phyloP scores from a whole-genome alignment of 2,329 filamentous ascomycete species.

The Apiospora phragmitis region DNA sequence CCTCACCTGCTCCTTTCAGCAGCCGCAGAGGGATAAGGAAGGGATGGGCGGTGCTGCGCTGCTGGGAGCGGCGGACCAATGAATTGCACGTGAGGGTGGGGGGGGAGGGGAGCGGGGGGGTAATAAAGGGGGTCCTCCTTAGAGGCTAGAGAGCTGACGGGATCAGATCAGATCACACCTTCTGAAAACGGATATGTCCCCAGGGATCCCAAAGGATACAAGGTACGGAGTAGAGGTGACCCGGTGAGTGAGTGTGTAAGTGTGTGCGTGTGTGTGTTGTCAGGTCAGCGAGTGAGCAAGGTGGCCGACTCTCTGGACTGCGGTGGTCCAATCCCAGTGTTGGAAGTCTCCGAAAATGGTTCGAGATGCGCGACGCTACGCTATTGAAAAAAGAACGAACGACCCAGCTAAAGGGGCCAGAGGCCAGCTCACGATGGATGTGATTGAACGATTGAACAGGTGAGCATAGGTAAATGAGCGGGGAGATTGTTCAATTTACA shows the following conservation, averaged over 20 bases:
- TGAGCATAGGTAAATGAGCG: not conserved
- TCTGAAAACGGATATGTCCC: conserved; percentile 1
- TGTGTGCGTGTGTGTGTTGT: not conserved
- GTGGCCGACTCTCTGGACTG: not conserved
- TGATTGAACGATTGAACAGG: not conserved
- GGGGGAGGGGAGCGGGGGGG: too few species aligned
- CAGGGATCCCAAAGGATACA: not conserved
- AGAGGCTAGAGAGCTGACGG: not conserved
- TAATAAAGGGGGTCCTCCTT: not conserved
- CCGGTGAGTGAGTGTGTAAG: not conserved
- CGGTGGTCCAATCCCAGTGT: not conserved
- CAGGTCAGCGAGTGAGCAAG: not conserved
- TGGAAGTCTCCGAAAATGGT: not conserved
- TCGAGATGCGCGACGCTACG: not conserved
- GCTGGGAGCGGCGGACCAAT: not conserved
- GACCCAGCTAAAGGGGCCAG: not conserved
- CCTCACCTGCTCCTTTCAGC: conserved; percentile 3
- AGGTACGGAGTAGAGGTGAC: not conserved
- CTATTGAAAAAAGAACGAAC: not conserved
- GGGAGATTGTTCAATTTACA: conserved; percentile 7
- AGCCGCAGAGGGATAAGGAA: not conserved
- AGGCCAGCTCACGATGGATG: not conserved
- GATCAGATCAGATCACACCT: conserved; percentile 8
- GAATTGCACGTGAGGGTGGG: not conserved
- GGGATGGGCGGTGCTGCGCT: not conserved